Evolutionary conservation across 1,284 basidiomycete genomes (phyloP).

Genomic region (Veloporphyrellus conicus): DNA sequence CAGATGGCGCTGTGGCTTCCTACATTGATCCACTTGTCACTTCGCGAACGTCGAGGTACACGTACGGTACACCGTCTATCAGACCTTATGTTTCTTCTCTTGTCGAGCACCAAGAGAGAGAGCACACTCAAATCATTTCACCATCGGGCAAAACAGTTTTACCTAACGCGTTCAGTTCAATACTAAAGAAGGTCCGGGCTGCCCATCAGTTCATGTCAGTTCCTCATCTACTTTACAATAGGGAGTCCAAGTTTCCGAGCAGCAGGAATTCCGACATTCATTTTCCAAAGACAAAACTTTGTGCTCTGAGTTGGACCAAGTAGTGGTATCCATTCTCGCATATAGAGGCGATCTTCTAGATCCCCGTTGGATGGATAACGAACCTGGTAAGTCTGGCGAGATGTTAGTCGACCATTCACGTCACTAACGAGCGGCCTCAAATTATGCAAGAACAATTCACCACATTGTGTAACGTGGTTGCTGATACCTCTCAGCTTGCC

Average conservation of each 20-base stretch:
- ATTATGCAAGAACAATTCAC: slow-evolving; percentile 31
- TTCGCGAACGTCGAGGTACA: slow-evolving; percentile 41
- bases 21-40: slow-evolving; percentile 48
- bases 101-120: slow-evolving; percentile 35
- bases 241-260: slow-evolving; percentile 34
- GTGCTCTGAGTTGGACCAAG: slow-evolving; percentile 25
- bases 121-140: slow-evolving; percentile 15
- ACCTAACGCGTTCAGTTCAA: slow-evolving; percentile 29
- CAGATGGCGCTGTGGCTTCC: slow-evolving; percentile 51
- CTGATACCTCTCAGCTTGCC: slow-evolving; percentile 33
- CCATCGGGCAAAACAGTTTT: slow-evolving; percentile 26
- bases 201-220: background rate
- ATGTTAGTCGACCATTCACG: background rate
- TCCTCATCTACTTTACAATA: slow-evolving; percentile 7
- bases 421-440: slow-evolving; percentile 1
- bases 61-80: slow-evolving; percentile 40
- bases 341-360: slow-evolving; percentile 23
- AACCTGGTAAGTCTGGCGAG: slow-evolving; percentile 14
- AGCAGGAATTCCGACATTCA: slow-evolving; percentile 31
- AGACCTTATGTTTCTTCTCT: slow-evolving; percentile 30
- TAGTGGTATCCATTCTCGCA: slow-evolving; percentile 22
- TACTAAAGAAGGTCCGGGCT: slow-evolving; percentile 30
- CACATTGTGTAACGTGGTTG: slow-evolving; percentile 34
- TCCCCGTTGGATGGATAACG: slow-evolving; percentile 21
- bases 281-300: too few species aligned